phyloP scores from a whole-genome alignment of 345 rosid species.

The Microcos paniculata region DNA sequence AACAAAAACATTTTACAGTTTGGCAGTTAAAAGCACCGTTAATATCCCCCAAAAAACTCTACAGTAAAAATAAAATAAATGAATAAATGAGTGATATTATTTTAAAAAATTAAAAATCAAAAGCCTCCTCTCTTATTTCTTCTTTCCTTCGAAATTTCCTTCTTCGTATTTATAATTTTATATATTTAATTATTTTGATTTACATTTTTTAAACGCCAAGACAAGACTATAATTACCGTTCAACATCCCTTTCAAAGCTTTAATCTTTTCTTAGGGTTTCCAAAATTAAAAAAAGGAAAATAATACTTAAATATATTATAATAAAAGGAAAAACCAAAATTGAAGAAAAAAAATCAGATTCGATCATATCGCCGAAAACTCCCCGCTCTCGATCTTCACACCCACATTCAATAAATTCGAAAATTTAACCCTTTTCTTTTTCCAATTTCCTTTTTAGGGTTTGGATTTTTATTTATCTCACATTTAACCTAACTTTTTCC shows the following conservation, averaged over 20 bases:
- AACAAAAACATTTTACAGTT: not conserved
- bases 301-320: not conserved
- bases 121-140: too few species aligned
- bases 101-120: too few species aligned
- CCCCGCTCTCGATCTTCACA: constrained; percentile 21
- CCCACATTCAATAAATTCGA: constrained; percentile 13
- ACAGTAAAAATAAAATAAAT: not conserved
- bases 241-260: not conserved
- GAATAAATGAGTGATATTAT: too few species aligned
- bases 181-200: too few species aligned
- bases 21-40: not conserved
- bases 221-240: not conserved
- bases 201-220: too few species aligned
- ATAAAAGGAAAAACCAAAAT: not conserved
- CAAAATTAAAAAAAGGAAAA: not conserved
- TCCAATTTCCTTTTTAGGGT: constrained; percentile 12
- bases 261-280: not conserved
- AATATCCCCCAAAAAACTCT: not conserved
- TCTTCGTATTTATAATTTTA: too few species aligned
- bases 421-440: not conserved
- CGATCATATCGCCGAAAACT: constrained; percentile 15
- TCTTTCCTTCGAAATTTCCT: too few species aligned
- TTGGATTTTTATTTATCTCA: constrained; percentile 11
- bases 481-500: not conserved
- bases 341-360: constrained; percentile 12